Evolutionary conservation across 805 yeast species (phyloP).

Genomic region (Ogataea trehalophila): DNA sequence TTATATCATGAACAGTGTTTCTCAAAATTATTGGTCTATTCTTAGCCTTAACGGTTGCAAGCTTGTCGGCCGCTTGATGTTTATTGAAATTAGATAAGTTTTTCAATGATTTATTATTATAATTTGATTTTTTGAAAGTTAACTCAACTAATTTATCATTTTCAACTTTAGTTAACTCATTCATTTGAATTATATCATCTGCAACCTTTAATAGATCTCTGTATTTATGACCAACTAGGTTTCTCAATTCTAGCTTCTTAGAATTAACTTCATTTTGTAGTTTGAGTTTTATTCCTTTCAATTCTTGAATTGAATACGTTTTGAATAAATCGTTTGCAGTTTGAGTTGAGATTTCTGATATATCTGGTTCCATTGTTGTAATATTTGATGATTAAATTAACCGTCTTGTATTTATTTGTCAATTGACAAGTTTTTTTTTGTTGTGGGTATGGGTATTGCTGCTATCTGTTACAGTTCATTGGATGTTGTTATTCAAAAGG

Average conservation of each 20-base stretch:
- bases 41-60: slow-evolving; percentile 6
- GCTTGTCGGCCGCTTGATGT: slow-evolving; percentile 1
- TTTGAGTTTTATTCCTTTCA: slow-evolving; percentile 19
- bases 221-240: slow-evolving; percentile 31
- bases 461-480: too few relatives aligned
- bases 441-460: too few relatives aligned
- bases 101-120: slow-evolving; percentile 16
- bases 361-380: not conserved
- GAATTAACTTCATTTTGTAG: slow-evolving; percentile 17
- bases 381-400: too few relatives aligned
- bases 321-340: slow-evolving; percentile 24
- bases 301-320: slow-evolving; percentile 26
- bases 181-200: slow-evolving; percentile 33
- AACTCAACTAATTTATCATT: slow-evolving; percentile 25
- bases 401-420: too few relatives aligned
- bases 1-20: slow-evolving; percentile 25
- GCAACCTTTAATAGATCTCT: slow-evolving; percentile 33
- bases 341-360: slow-evolving; percentile 3
- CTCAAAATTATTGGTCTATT: slow-evolving; percentile 19
- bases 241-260: slow-evolving; percentile 24
- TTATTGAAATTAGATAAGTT: slow-evolving; percentile 21
- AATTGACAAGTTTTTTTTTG: too few relatives aligned
- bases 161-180: slow-evolving; percentile 21
- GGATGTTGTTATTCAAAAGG: too few relatives aligned
- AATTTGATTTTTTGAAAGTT: slow-evolving; percentile 26